phyloP scores from a whole-genome alignment of 75 land plant species.

The Ceratopteris richardii region DNA sequence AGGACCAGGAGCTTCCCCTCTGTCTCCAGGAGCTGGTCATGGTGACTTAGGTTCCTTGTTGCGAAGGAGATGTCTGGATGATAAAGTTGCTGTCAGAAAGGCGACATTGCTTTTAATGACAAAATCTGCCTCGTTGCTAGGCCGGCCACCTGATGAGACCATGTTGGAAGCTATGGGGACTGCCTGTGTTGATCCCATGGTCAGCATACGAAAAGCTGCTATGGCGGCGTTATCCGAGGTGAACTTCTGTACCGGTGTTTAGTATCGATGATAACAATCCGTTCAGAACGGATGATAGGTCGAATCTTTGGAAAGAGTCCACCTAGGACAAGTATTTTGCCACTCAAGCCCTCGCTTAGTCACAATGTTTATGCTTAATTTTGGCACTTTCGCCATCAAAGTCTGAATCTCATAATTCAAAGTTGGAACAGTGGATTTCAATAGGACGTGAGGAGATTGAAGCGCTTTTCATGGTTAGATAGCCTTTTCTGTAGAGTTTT shows the following conservation, averaged over 20 bases:
- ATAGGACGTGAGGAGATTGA: no score
- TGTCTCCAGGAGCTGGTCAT: constrained; percentile 19
- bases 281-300: neutral
- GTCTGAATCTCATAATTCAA: no score
- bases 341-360: no score
- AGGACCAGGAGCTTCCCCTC: constrained; percentile 16
- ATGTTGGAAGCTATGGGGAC: constrained; percentile 54
- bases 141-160: constrained; percentile 38
- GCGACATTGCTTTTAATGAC: constrained; percentile 60
- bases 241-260: constrained; percentile 5
- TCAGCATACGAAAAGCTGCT: constrained; percentile 87
- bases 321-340: no score
- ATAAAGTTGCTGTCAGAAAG: constrained; percentile 78
- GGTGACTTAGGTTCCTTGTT: constrained; percentile 43
- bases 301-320: no score
- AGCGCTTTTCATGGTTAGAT: no score
- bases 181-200: constrained; percentile 79
- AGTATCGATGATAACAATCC: neutral
- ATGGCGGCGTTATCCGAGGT: constrained; percentile 83
- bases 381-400: no score
- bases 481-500: no score
- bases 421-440: no score
- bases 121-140: constrained; percentile 42
- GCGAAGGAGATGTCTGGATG: constrained; percentile 65
- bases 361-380: no score